These are phyloP conservation scores for Fusarium sterilihyphosum DNA, from an alignment of 2,329 filamentous ascomycete species.

Conservation along the genomic window DNA sequence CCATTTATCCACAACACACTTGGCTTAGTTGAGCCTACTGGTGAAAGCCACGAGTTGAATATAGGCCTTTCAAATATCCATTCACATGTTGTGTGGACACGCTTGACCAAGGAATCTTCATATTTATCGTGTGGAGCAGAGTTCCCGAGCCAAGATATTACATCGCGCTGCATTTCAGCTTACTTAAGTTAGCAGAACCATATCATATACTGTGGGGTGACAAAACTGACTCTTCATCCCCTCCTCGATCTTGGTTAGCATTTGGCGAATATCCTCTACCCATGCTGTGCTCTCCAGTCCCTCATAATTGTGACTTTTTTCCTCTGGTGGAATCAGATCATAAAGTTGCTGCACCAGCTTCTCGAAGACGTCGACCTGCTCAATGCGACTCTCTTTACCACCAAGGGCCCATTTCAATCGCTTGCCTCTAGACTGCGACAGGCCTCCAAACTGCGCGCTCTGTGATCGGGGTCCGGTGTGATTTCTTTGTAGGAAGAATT, in stretches of 20 bases:
- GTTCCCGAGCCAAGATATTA: fast-evolving
- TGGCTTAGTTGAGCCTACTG: fast-evolving
- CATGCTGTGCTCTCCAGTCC: neutral
- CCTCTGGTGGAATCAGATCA: fast-evolving
- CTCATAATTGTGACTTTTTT: fast-evolving
- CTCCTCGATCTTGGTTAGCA: neutral
- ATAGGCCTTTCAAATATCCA: neutral
- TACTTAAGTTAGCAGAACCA: fast-evolving
- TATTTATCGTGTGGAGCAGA: neutral
- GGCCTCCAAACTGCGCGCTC: fast-evolving
- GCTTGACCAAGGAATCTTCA: neutral
- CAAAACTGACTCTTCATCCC: neutral
- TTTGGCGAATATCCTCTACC: neutral
- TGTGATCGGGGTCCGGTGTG: fast-evolving
- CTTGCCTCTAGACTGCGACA: neutral
- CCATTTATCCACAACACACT: neutral
- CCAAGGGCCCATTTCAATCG: neutral
- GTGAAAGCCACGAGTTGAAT: fast-evolving
- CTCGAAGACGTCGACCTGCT: neutral
- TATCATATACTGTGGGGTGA: fast-evolving
- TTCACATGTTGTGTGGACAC: neutral
- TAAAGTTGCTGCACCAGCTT: neutral
- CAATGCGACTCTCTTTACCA: neutral
- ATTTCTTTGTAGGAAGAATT: fast-evolving
- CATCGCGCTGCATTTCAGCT: neutral